These are phyloP conservation scores for Lepidopterella palustris DNA, from an alignment of 495 filamentous ascomycete genomes.

Conservation along the genomic window DNA sequence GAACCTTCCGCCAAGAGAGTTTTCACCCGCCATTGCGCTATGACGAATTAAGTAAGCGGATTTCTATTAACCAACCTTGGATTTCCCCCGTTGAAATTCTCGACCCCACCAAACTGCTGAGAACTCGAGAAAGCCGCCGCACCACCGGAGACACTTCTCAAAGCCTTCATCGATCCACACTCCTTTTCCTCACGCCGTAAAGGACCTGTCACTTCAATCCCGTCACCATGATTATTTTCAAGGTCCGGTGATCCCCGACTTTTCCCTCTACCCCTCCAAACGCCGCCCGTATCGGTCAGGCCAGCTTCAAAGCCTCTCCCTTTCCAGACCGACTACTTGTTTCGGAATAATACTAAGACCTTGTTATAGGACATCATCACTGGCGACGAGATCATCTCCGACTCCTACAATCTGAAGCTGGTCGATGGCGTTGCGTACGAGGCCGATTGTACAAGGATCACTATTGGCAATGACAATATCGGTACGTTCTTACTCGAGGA, in stretches of 20 bases:
- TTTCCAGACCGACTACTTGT: background rate
- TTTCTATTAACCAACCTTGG: background rate
- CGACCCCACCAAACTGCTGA: background rate
- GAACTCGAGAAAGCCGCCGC: background rate
- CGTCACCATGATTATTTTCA: slow-evolving; percentile 84
- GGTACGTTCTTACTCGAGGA: slow-evolving; percentile 43
- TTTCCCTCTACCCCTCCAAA: background rate
- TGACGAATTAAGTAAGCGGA: no score
- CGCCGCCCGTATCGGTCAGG: slow-evolving; percentile 3
- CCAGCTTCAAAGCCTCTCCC: background rate
- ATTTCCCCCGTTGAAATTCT: background rate
- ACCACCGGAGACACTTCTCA: background rate
- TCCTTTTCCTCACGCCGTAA: background rate
- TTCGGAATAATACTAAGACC: background rate
- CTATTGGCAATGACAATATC: slow-evolving; percentile 65
- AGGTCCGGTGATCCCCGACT: slow-evolving; percentile 46
- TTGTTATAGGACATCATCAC: slow-evolving; percentile 69
- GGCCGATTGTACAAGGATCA: slow-evolving; percentile 83
- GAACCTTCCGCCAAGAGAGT: background rate
- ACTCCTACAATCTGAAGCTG: slow-evolving; percentile 73
- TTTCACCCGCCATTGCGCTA: background rate
- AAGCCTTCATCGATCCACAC: background rate
- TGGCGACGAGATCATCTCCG: slow-evolving; percentile 92
- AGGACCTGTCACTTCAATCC: slow-evolving; percentile 1
- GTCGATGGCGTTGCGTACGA: slow-evolving; percentile 77